These are phyloP conservation scores for Fragilariopsis cylindrus DNA, from an alignment of 108 stramenopile genomes.

Conservation along the genomic window DNA sequence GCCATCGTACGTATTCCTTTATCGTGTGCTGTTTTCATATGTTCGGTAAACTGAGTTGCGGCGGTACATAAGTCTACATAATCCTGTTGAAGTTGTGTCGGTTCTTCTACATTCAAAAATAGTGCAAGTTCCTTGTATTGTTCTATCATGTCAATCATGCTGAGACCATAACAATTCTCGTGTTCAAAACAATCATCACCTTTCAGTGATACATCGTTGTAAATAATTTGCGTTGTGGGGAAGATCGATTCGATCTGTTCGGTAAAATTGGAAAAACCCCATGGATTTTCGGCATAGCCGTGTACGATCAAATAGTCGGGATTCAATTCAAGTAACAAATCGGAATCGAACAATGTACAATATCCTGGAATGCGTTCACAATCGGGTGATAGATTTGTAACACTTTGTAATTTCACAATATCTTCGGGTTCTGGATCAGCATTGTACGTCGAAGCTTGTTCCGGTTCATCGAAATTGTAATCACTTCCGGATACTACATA, in stretches of 20 bases:
- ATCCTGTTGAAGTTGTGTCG: slow-evolving; percentile 9
- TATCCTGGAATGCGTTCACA: not conserved
- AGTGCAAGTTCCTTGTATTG: slow-evolving; percentile 10
- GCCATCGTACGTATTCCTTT: slow-evolving; percentile 16
- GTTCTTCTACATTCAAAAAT: not conserved
- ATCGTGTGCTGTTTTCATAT: not conserved
- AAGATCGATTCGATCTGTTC: slow-evolving; percentile 2
- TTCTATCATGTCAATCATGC: slow-evolving; percentile 18
- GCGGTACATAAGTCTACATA: slow-evolving; percentile 4
- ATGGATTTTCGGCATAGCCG: not conserved
- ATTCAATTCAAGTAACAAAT: not conserved
- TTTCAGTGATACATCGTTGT: not conserved
- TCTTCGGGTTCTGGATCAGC: slow-evolving; percentile 14
- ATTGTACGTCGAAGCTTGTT: slow-evolving; percentile 1
- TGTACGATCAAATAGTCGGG: slow-evolving; percentile 13
- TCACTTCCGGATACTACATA: slow-evolving; percentile 11
- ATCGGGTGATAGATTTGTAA: slow-evolving; percentile 4
- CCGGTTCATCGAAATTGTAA: slow-evolving; percentile 2
- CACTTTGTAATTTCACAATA: not conserved
- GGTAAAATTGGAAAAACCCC: not conserved
- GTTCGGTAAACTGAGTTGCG: not conserved
- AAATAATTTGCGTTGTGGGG: not conserved
- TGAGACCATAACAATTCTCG: not conserved
- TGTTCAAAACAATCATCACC: not conserved
- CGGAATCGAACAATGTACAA: slow-evolving; percentile 3